These are phyloP conservation scores for Besnoitia besnoiti DNA, from an alignment of 169 alveolate genomes.

Conservation along the genomic window DNA sequence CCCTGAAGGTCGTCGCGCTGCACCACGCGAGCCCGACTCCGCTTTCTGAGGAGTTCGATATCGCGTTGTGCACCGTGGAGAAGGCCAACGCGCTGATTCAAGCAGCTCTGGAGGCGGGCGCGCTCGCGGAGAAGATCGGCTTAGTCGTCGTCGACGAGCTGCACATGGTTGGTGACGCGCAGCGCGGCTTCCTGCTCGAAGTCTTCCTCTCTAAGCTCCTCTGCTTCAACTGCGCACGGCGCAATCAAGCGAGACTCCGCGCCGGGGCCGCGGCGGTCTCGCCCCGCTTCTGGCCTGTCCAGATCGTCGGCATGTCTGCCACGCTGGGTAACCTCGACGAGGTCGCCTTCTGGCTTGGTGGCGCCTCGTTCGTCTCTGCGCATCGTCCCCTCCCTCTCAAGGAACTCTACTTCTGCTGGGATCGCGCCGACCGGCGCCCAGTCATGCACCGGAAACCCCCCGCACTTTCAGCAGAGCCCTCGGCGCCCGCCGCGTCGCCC, in stretches of 20 bases:
- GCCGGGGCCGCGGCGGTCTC: not conserved
- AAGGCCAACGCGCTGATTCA: constrained; percentile 81
- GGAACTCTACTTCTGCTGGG: constrained; percentile 65
- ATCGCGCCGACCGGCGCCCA: not conserved
- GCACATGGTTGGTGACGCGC: constrained; percentile 81
- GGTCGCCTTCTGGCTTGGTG: constrained; percentile 78
- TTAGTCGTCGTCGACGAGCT: constrained; percentile 81
- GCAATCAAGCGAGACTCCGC: not conserved
- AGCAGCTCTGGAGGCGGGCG: constrained; percentile 14
- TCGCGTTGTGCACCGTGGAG: constrained; percentile 83
- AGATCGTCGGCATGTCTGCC: constrained; percentile 84
- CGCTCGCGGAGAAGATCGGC: constrained; percentile 63
- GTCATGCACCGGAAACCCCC: not conserved
- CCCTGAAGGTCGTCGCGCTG: constrained; percentile 30
- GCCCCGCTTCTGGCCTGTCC: constrained; percentile 38
- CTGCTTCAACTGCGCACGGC: constrained; percentile 9
- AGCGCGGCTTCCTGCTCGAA: constrained; percentile 81
- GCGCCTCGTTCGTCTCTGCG: constrained; percentile 71
- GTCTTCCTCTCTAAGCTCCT: constrained; percentile 52
- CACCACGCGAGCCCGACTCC: constrained; percentile 26
- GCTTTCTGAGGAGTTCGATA: constrained; percentile 55
- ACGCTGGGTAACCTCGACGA: constrained; percentile 76
- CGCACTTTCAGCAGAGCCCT: too few species aligned
- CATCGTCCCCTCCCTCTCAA: constrained; percentile 78
- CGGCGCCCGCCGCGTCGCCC: too few species aligned